Base-by-base conservation (phyloP, 345 rosid species). In the Mangifera indica region DNA sequence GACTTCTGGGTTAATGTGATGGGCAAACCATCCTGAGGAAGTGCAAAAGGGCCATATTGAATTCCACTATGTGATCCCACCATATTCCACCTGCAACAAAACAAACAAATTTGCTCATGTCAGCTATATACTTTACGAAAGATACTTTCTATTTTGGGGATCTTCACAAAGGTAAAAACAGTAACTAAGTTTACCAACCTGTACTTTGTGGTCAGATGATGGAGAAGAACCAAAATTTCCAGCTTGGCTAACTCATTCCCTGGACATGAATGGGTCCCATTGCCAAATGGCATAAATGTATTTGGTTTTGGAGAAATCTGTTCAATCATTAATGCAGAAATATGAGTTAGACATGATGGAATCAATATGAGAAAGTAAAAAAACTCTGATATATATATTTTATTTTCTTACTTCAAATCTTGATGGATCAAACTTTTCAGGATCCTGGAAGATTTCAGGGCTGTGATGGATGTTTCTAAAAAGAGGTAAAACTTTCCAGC, bases 271-370 rank as follows among this genome's bases (percentile, higher is more conserved):
- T 93, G 98, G 80, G 77, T 76, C 69, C 98, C 98, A 64, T 75
- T 93, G 48, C 98, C 98, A 83, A 93, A 93, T 74, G 98, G 98
- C 92, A 93, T 74, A 44, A 88, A 93, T 0, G 97, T 91, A 76
- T 91, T 89, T 75, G 98, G 88, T 49, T 93, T 91, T 13, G 88
- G 95, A 18, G 93, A 80, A 51, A 80, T 89, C 98, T 93, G 86
- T 66, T 15, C 2, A 63, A 68, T 69, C 25, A 66, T 42, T 61
- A 67, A 9, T 6, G 56, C 67, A 37, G 24, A 17, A 15, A 21
- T 29, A 29, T 29, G 32, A 29, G 32, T 29, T 29, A 26, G 25
- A 29, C 26, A 14, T 0, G 55, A 22, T 3, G n/a, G 54, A 1
- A 63, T 14, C 14, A 37, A 32, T 37, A 3, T 54, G 0, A 34